A percentile compares a stretch with the other conserved stretches of the same genome.
Conservation (phyloP, 805 yeast species). For the Kazachstania psychrophila region DNA sequence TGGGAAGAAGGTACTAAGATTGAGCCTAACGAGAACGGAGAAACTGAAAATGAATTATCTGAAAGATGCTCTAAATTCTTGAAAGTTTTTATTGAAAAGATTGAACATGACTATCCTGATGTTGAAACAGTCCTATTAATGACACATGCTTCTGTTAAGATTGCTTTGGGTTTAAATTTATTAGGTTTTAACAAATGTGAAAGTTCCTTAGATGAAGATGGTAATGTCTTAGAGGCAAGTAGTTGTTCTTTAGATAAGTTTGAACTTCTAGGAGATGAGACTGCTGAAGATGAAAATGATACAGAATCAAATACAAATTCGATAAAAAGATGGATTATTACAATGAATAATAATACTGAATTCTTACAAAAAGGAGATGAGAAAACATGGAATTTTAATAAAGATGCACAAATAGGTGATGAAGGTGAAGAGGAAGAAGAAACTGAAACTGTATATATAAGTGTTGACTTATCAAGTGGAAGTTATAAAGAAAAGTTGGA, state of each 20-base stretch:
- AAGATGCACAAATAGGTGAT: conserved; percentile 71
- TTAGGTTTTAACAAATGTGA: conserved; percentile 43
- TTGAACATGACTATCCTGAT: conserved; percentile 51
- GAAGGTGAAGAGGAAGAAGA: conserved; percentile 9
- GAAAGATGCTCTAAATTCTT: conserved; percentile 50
- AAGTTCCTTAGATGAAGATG: conserved; percentile 42
- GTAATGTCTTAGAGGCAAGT: conserved; percentile 55
- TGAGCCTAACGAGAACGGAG: conserved; percentile 61
- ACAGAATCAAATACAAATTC: conserved; percentile 6
- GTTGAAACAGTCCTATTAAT: conserved; percentile 59
- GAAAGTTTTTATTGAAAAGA: conserved; percentile 44
- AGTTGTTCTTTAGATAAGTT: conserved; percentile 77
- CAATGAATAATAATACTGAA: conserved; percentile 63
- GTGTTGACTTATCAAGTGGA: conserved; percentile 41
- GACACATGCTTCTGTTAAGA: conserved; percentile 90
- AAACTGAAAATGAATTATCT: conserved; percentile 61
- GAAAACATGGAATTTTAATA: conserved; percentile 84
- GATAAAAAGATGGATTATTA: conserved; percentile 47
- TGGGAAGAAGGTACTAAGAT: conserved; percentile 42
- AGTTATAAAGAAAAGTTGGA: conserved; percentile 25
- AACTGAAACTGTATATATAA: conserved; percentile 40
- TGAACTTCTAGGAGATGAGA: conserved; percentile 16
- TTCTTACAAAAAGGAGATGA: conserved; percentile 75
- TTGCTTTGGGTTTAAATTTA: conserved; percentile 75
- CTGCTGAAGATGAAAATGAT: conserved; percentile 13